A percentile compares a stretch with the other conserved stretches of the same genome.
Conservation (phyloP, 1,284 basidiomycete genomes). For the Ganoderma leucocontextum region DNA sequence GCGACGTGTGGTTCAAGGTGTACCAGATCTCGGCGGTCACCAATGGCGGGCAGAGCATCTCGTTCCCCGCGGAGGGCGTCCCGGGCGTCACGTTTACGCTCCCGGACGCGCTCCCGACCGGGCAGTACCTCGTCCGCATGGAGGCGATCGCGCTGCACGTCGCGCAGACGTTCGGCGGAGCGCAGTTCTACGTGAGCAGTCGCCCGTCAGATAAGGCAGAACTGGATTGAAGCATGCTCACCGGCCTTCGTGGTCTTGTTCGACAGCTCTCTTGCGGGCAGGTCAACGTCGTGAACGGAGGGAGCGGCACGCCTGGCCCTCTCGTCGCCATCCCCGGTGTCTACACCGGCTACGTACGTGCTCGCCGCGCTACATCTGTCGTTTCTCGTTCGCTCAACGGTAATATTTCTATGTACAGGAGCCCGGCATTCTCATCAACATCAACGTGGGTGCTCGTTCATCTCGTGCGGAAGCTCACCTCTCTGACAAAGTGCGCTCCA, state of each 20-base stretch:
- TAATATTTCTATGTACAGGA: slow-evolving; percentile 21
- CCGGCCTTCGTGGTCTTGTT: not conserved
- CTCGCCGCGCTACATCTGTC: not conserved
- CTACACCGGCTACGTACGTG: slow-evolving; percentile 43
- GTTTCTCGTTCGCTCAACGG: not conserved
- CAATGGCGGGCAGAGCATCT: slow-evolving; percentile 30
- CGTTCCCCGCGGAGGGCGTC: slow-evolving; percentile 39
- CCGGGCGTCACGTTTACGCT: slow-evolving; percentile 48
- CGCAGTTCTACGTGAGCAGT: slow-evolving; percentile 40
- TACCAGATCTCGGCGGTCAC: slow-evolving; percentile 34
- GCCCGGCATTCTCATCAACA: slow-evolving; percentile 43
- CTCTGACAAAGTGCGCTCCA: not conserved
- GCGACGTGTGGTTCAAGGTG: slow-evolving; percentile 57
- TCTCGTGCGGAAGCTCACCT: not conserved
- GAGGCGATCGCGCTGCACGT: slow-evolving; percentile 47
- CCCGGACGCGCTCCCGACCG: slow-evolving; percentile 52
- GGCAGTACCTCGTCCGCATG: slow-evolving; percentile 57
- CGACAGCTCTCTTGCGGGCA: slow-evolving; percentile 37
- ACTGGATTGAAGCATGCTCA: not conserved
- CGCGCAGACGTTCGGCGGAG: slow-evolving; percentile 37
- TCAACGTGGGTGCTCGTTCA: slow-evolving; percentile 33
- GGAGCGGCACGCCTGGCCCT: slow-evolving; percentile 45
- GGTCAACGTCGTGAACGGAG: slow-evolving; percentile 47
- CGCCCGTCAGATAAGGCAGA: not conserved
- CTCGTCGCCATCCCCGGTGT: slow-evolving; percentile 48